These are phyloP conservation scores for Stipa capillata DNA, from an alignment of 176 grass and related monocot genomes.

Conservation along the genomic window DNA sequence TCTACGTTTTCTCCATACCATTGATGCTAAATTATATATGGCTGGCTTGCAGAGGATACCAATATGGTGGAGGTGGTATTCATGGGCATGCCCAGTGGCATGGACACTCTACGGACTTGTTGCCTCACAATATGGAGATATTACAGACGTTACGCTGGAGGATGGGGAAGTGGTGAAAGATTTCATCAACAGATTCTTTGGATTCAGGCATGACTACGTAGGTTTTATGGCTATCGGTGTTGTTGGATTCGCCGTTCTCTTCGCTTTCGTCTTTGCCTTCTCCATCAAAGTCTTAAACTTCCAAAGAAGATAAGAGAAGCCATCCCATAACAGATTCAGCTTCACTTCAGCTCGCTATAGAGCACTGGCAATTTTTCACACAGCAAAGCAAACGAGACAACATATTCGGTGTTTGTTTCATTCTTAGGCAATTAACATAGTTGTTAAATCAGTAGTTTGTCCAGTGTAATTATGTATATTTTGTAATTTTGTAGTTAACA, in stretches of 20 bases:
- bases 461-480: background rate
- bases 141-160: background rate
- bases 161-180: slow-evolving; percentile 43
- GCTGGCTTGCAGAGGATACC: slow-evolving; percentile 74
- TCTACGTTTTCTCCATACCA: background rate
- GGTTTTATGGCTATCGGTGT: slow-evolving; percentile 63
- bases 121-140: slow-evolving; percentile 76
- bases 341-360: background rate
- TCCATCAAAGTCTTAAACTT: slow-evolving; percentile 62
- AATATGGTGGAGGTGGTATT: slow-evolving; percentile 98
- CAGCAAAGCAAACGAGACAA: background rate
- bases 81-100: slow-evolving; percentile 76
- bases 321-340: background rate
- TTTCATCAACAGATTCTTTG: slow-evolving; percentile 48
- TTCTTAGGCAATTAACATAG: background rate
- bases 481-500: background rate
- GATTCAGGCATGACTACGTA: slow-evolving; percentile 60
- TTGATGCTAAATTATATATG: slow-evolving; percentile 15
- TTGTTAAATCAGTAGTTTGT: slow-evolving; percentile 13
- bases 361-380: background rate
- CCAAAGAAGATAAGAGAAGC: slow-evolving; percentile 41
- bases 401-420: background rate
- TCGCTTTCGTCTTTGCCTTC: slow-evolving; percentile 53
- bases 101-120: slow-evolving; percentile 92
- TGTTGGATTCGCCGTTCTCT: slow-evolving; percentile 54